Base-by-base conservation (phyloP, 2,329 filamentous ascomycete genomes). In the Pseudovirgaria hyperparasitica region DNA sequence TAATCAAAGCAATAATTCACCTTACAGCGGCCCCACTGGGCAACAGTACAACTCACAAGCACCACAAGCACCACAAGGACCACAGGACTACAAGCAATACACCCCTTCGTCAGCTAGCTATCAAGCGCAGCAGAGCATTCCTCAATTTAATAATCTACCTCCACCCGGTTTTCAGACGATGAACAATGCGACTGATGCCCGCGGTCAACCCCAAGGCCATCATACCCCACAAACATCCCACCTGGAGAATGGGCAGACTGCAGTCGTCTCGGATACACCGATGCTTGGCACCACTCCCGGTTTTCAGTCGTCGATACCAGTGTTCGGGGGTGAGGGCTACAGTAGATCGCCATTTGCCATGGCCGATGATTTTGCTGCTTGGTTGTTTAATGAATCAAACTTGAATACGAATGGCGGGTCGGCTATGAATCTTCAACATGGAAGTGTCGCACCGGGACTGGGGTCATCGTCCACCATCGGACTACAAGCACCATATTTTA, bases 311-410 rank as follows among this genome's bases (percentile, higher is more conserved):
- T 74, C 80, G 4, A 81, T 92, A 41, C 84, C 87, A 1, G 77
- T 94, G 15, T 94, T 94, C 53, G 84, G 84, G 10, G 76, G 70
- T 15, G 84, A 92, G 41, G 77, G 72, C 11, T 76, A 82, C 33
- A 86, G 81, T 40, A 81, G 87, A 31, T 92, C 85, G 3, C 85
- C 87, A 0, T 87, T 87, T 46, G 76, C 79, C 6, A 80, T 92
- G 60, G 78, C 82, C 0, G 82, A 92, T 46, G 84, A 92, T 45
- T 90, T 90, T 43, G 76, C 86, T 37, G 76, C 78, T 5, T 92
- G 80, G 63, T 55, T 92, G 15, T 92, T 92, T 55, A 86, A 80
- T 46, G 75, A 74, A 19, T 67, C 67, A 11, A 60, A 68, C 10
- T 59, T 69, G 16, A 46, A 48, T 16, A 40, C 52, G 19, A n/a